Conservation (phyloP, 2,329 filamentous ascomycete genomes). For the Biscogniauxia mediterranea region DNA sequence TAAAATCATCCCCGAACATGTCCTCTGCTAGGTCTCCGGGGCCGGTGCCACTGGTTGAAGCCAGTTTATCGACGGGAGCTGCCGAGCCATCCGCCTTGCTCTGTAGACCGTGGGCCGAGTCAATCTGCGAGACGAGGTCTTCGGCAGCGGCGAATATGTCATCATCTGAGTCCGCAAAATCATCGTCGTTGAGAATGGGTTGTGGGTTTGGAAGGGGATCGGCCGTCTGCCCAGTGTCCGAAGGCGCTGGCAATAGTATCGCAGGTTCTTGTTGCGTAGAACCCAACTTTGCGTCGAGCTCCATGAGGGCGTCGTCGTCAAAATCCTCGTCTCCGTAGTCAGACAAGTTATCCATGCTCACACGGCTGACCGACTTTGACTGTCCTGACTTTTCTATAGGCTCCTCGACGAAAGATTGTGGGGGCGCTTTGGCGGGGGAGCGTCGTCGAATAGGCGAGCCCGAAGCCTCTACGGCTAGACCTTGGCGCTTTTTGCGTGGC, state of each 20-base stretch:
- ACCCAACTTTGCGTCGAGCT: slow-evolving; percentile 46
- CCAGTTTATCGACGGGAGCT: slow-evolving; percentile 8
- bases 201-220: slow-evolving; percentile 15
- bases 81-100: slow-evolving; percentile 17
- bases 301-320: slow-evolving; percentile 59
- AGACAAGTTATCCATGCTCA: slow-evolving; percentile 31
- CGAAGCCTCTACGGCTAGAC: slow-evolving; percentile 14
- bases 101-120: slow-evolving; percentile 27
- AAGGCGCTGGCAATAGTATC: slow-evolving; percentile 9
- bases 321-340: slow-evolving; percentile 58
- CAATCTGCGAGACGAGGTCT: slow-evolving; percentile 37
- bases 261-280: slow-evolving; percentile 17
- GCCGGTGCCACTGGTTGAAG: slow-evolving; percentile 18
- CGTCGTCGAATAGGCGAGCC: slow-evolving; percentile 16
- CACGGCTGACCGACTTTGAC: background rate
- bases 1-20: slow-evolving; percentile 71
- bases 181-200: slow-evolving; percentile 43
- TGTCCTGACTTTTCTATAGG: slow-evolving; percentile 3
- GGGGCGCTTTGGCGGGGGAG: slow-evolving; percentile 21
- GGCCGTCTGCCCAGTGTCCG: slow-evolving; percentile 17
- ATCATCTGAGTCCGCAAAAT: slow-evolving; percentile 67
- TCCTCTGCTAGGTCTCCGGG: slow-evolving; percentile 41
- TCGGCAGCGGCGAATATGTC: slow-evolving; percentile 53
- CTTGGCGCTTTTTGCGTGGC: slow-evolving; percentile 38
- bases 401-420: slow-evolving; percentile 8